Evolutionary conservation across 2,329 filamentous ascomycete species (phyloP).

Genomic region (Alternaria tenuissima): DNA sequence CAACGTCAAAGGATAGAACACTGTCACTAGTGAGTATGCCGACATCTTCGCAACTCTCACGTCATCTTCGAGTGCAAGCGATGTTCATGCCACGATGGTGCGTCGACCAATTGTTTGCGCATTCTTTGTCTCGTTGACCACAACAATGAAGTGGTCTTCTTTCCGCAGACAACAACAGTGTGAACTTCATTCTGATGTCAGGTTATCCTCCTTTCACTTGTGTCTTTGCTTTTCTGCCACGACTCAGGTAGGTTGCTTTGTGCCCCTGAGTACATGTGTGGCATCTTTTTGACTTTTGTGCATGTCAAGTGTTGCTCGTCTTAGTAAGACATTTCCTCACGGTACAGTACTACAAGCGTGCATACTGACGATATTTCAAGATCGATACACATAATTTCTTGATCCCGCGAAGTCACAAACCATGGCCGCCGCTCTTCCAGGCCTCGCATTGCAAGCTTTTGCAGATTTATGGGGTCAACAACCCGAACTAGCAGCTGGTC

Average conservation of each 20-base stretch:
- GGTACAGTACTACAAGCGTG: background rate
- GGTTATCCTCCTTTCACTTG: background rate
- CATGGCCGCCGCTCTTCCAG: background rate
- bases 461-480: background rate
- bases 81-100: background rate
- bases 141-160: background rate
- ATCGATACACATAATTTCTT: background rate
- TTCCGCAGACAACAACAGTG: background rate
- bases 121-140: background rate
- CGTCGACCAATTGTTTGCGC: background rate
- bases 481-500: background rate
- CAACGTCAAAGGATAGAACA: background rate
- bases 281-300: background rate
- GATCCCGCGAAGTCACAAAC: no score
- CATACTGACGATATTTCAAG: background rate
- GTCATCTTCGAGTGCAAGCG: background rate
- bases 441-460: background rate
- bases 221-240: background rate
- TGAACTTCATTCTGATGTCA: background rate
- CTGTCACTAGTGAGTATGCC: background rate
- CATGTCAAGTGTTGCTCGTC: background rate
- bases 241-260: background rate
- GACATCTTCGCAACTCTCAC: background rate
- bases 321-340: background rate
- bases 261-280: background rate